Evolutionary conservation across 1,284 basidiomycete genomes (phyloP).

Genomic region (Bjerkandera adusta): DNA sequence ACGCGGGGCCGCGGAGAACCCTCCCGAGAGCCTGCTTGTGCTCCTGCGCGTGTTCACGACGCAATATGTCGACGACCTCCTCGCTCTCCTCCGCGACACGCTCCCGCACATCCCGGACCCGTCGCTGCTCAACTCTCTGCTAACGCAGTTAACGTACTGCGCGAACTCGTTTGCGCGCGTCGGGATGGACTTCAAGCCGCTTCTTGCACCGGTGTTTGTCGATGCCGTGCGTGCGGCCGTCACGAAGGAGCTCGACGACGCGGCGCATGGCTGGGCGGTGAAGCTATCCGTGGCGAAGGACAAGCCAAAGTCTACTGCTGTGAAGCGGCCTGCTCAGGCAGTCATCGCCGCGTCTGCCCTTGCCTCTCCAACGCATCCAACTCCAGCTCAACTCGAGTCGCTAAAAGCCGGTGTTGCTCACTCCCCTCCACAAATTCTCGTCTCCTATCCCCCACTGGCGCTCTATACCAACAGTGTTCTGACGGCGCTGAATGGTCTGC

Average conservation of each 20-base stretch:
- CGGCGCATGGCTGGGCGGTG: conserved; percentile 23
- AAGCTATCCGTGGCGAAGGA: conserved; percentile 14
- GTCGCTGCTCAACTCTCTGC: conserved; percentile 74
- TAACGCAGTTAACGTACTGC: conserved; percentile 92
- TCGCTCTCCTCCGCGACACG: conserved; percentile 51
- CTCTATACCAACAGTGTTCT: conserved; percentile 74
- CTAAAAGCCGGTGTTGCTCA: conserved; percentile 36
- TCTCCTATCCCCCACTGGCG: conserved; percentile 79
- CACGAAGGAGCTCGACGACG: conserved; percentile 38
- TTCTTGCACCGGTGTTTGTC: conserved; percentile 66
- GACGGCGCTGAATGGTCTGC: conserved; percentile 75
- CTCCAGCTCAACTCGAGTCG: conserved; percentile 21
- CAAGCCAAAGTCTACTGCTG: conserved; percentile 13
- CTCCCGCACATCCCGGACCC: conserved; percentile 58
- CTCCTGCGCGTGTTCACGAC: conserved; percentile 56
- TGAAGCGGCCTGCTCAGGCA: conserved; percentile 9
- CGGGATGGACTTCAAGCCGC: conserved; percentile 79
- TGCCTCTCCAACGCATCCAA: conserved; percentile 27
- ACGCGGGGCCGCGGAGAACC: conserved; percentile 29
- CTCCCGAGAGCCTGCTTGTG: conserved; percentile 36
- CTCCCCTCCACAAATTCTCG: conserved; percentile 65
- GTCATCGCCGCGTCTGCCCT: conserved; percentile 20
- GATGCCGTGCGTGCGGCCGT: conserved; percentile 49
- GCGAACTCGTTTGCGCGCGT: conserved; percentile 88
- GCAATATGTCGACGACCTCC: conserved; percentile 51